phyloP scores from a whole-genome alignment of 2,329 filamentous ascomycete species.

The Hymenoscyphus scutula region DNA sequence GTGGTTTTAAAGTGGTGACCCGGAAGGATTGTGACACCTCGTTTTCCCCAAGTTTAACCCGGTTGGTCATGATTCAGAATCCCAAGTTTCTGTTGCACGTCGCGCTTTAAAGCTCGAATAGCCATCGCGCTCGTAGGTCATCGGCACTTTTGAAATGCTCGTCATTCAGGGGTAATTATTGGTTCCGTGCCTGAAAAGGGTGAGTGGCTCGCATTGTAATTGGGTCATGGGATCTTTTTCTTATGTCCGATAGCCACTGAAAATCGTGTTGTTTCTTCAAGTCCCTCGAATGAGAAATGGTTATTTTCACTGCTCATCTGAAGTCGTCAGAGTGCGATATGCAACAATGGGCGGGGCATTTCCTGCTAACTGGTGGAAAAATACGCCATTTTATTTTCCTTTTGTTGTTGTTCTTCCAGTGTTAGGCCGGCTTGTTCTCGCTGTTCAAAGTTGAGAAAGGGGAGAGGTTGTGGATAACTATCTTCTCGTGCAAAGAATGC shows the following conservation, averaged over 20 bases:
- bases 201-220: slow-evolving; percentile 3
- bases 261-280: neutral
- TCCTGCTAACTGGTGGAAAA: slow-evolving; percentile 1
- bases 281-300: neutral
- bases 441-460: neutral
- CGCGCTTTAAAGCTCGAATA: slow-evolving; percentile 10
- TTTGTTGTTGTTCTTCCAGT: neutral
- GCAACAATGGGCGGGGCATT: neutral
- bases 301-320: neutral
- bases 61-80: slow-evolving; percentile 9
- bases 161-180: slow-evolving; percentile 8
- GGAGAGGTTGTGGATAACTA: too few relatives aligned
- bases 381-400: neutral
- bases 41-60: neutral
- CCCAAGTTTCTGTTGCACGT: slow-evolving; percentile 8
- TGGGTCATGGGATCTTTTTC: slow-evolving; percentile 3
- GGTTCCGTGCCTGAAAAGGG: slow-evolving; percentile 1
- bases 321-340: slow-evolving; percentile 3
- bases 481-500: too few relatives aligned
- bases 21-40: neutral
- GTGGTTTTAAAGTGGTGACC: neutral
- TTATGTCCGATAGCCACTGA: slow-evolving; percentile 3
- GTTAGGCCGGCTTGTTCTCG: too few relatives aligned
- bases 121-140: slow-evolving; percentile 9
- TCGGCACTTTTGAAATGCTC: slow-evolving; percentile 4